Percentiles rank a stretch among this genome's conserved stretches.
Evolutionary conservation across 1,284 basidiomycete species (phyloP).

Genomic region (Ustilago loliicola): DNA sequence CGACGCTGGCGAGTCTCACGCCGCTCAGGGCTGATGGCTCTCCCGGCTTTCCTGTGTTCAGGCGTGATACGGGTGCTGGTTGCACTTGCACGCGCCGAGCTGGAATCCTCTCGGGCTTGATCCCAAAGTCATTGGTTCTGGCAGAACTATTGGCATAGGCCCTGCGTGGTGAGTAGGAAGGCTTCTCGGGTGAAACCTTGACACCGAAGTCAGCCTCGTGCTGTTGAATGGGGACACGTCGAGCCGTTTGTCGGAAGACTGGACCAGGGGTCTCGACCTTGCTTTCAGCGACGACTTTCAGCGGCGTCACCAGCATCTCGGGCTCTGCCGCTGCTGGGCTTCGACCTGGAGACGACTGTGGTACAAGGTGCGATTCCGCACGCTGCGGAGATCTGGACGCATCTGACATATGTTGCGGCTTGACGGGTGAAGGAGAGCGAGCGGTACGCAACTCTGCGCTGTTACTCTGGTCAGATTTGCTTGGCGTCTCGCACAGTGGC

Average conservation of each 20-base stretch:
- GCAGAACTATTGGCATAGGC: conserved; percentile 43
- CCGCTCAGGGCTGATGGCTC: background rate
- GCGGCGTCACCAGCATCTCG: conserved; percentile 18
- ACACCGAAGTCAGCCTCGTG: conserved; percentile 55
- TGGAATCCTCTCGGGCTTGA: conserved; percentile 37
- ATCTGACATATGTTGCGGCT: background rate
- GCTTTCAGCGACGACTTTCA: background rate
- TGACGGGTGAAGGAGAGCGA: conserved; percentile 12
- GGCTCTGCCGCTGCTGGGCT: background rate
- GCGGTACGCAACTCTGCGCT: background rate
- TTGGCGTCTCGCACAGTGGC: conserved; percentile 5
- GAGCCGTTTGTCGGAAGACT: conserved; percentile 45
- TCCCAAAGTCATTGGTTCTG: conserved; percentile 23
- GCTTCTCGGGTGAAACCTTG: conserved; percentile 42
- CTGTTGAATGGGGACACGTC: conserved; percentile 50
- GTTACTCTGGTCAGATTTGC: background rate
- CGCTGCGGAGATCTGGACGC: background rate
- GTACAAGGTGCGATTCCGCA: background rate
- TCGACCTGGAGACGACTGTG: conserved; percentile 9
- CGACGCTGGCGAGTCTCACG: conserved; percentile 27
- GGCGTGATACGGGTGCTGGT: conserved; percentile 7
- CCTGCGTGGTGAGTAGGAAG: conserved; percentile 38
- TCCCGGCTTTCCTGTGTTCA: conserved; percentile 7
- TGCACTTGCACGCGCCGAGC: conserved; percentile 41
- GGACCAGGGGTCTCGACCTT: conserved; percentile 38